Evolutionary conservation across 768 basidiomycete genomes (phyloP).

Genomic region (Pulveroboletus sp.): DNA sequence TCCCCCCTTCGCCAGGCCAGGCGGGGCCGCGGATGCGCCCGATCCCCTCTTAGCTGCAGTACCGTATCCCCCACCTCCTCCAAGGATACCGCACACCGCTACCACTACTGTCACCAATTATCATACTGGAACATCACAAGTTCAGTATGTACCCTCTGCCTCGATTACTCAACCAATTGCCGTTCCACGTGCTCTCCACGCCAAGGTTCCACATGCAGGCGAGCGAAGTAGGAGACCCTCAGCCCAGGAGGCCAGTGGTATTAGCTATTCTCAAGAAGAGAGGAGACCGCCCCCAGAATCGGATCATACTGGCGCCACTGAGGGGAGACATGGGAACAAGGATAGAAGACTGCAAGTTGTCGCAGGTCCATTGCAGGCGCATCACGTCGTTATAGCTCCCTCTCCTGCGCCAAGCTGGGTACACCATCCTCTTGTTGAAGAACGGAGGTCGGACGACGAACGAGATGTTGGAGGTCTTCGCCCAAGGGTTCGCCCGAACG

Average conservation of each 20-base stretch:
- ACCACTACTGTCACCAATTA: slow-evolving; percentile 5
- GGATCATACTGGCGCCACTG: slow-evolving; percentile 4
- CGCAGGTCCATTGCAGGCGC: slow-evolving; percentile 29
- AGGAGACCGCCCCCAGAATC: slow-evolving; percentile 5
- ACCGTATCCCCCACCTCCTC: slow-evolving; percentile 28
- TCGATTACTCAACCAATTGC: slow-evolving; percentile 13
- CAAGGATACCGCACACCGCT: slow-evolving; percentile 12
- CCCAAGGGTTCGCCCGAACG: slow-evolving; percentile 9
- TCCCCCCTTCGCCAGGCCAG: slow-evolving; percentile 37
- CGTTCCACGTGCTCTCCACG: slow-evolving; percentile 19
- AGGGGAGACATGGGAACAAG: slow-evolving; percentile 4
- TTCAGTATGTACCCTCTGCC: slow-evolving; percentile 6
- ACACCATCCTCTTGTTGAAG: slow-evolving; percentile 26
- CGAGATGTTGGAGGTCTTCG: slow-evolving; percentile 10
- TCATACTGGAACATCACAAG: slow-evolving; percentile 7
- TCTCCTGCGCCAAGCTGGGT: slow-evolving; percentile 30
- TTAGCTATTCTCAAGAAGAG: slow-evolving; percentile 11
- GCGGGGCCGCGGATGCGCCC: slow-evolving; percentile 15
- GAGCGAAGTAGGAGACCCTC: slow-evolving; percentile 14
- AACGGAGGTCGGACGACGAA: slow-evolving; percentile 29
- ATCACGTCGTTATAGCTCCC: slow-evolving; percentile 26
- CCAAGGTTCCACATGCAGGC: slow-evolving; percentile 21
- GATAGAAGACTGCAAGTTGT: slow-evolving; percentile 29
- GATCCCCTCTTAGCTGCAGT: slow-evolving; percentile 20
- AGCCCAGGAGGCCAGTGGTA: slow-evolving; percentile 13